Base-by-base conservation (phyloP, 805 yeast genomes). In the Candida dendrica region DNA sequence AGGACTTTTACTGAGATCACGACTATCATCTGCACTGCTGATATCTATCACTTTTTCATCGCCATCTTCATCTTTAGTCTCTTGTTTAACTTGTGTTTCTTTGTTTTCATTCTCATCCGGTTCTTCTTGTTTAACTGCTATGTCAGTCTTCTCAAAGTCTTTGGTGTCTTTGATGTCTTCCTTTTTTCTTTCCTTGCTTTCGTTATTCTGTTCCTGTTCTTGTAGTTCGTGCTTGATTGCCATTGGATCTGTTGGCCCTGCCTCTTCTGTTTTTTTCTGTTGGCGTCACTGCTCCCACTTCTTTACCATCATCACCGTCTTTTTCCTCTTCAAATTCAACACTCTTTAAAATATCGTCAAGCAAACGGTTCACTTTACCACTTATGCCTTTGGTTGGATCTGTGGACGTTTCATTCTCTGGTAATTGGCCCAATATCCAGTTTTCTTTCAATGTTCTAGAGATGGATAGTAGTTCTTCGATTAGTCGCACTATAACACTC, bases 371-470 rank as follows among this genome's bases (percentile, higher is more conserved):
- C 8, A 46, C 39, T 16, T 40, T 36, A 7, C 37, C 37, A 6
- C 39, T 14, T 2, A 46, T 43, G 1, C 42, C 46, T 15, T 14
- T 18, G 13, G 36, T 30, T 10, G 44, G 38, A 14, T 44, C 51
- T 11, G 44, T 44, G 15, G 43, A 45, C 17, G 42, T 43, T 3
- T 46, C 40, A 8, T 41, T 44, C 8, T 65, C 66, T 33, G 74
- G 73, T 47, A 75, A 62, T 18, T 76, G 74, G 4, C 79, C 79
- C 43, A 77, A 57, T 36, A 76, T 67, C 83, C 82, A 77, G 3
- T 72, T 66, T 51, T 77, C 82, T 47, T 72, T 71, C 35, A 77
- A 53, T 0, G 68, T 65, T 34, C 76, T 56, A 1, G 80, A 71
- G 1, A 77, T 64, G 0, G 69, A 54, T 4, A 77, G 54, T 24